Evolutionary conservation across 805 yeast species (phyloP).

Genomic region (Candida takata): DNA sequence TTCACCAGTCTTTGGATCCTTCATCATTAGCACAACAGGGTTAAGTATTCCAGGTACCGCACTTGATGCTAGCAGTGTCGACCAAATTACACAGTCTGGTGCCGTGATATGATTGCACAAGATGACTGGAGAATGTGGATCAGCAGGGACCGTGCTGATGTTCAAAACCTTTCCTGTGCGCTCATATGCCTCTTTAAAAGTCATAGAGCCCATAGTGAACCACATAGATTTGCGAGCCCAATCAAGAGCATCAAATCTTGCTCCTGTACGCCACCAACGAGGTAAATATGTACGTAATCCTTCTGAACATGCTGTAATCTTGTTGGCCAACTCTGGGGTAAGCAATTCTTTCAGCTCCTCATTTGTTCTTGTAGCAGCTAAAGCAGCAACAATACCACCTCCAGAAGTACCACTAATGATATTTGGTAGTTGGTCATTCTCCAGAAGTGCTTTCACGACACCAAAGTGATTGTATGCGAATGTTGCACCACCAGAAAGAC

Average conservation of each 20-base stretch:
- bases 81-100: constrained; percentile 80
- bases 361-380: constrained; percentile 62
- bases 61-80: constrained; percentile 64
- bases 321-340: constrained; percentile 50
- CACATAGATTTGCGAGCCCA: constrained; percentile 67
- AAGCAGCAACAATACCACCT: constrained; percentile 71
- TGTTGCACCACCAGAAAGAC: constrained; percentile 75
- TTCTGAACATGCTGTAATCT: constrained; percentile 65
- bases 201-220: constrained; percentile 67
- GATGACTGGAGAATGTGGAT: constrained; percentile 75
- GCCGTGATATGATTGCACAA: constrained; percentile 70
- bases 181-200: constrained; percentile 63
- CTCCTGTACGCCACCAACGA: constrained; percentile 69
- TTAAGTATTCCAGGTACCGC: constrained; percentile 80
- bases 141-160: constrained; percentile 74
- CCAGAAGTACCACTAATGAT: constrained; percentile 77
- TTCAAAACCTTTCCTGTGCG: constrained; percentile 66
- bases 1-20: constrained; percentile 30
- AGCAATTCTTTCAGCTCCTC: constrained; percentile 52
- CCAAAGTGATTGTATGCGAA: constrained; percentile 78
- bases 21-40: constrained; percentile 77
- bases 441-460: constrained; percentile 61
- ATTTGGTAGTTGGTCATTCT: constrained; percentile 57
- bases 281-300: constrained; percentile 52
- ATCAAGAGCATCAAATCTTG: constrained; percentile 64